phyloP scores from a whole-genome alignment of 225 moss, liverwort and hornwort genomes.

The Pseudisothecium myosuroides region DNA sequence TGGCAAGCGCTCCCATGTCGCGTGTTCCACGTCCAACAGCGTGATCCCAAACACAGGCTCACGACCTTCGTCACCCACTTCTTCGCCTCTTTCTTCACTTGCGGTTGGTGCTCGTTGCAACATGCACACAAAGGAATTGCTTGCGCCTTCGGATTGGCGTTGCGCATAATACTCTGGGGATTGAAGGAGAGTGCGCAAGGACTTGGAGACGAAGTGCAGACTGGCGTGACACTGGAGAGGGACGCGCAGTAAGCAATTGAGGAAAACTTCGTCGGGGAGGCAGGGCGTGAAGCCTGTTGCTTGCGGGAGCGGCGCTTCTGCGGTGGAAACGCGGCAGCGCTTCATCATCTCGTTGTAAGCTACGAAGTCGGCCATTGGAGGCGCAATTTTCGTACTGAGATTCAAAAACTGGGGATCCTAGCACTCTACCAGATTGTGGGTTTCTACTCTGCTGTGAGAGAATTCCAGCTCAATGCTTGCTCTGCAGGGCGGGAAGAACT shows the following conservation, averaged over 20 bases:
- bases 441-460: neutral
- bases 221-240: conserved; percentile 47
- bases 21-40: conserved; percentile 25
- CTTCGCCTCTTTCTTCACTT: neutral
- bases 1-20: conserved; percentile 60
- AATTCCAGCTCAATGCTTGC: neutral
- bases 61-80: neutral
- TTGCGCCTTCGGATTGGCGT: conserved; percentile 41
- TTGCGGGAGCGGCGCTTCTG: neutral
- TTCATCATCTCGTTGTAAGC: conserved; percentile 15
- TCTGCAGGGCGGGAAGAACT: neutral
- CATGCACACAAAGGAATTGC: conserved; percentile 48
- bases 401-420: neutral
- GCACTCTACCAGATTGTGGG: neutral
- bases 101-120: conserved; percentile 29
- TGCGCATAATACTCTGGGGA: conserved; percentile 44
- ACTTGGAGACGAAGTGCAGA: conserved; percentile 47
- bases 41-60: conserved; percentile 36
- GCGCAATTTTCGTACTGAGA: neutral
- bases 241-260: conserved; percentile 61
- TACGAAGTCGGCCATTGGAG: neutral
- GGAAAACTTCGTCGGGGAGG: conserved; percentile 64
- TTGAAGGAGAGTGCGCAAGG: conserved; percentile 30
- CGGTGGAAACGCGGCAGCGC: neutral
- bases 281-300: conserved; percentile 19